A percentile compares a stretch with the other conserved stretches of the same genome.
Evolutionary conservation across 2,329 filamentous ascomycete species (phyloP).

Genomic region (Venturia pyrina): DNA sequence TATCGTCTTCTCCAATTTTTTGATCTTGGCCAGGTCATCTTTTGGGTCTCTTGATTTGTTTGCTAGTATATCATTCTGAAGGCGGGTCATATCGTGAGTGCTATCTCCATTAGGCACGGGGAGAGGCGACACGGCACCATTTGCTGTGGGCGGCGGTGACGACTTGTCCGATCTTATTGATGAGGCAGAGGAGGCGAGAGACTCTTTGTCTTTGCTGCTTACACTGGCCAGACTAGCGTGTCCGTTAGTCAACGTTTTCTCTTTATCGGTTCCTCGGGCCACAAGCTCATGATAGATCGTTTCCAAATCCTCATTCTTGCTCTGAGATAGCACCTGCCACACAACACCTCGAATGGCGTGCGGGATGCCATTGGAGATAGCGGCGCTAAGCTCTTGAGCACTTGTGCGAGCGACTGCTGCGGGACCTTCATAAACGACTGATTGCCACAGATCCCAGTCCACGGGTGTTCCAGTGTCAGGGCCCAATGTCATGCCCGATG

Average conservation of each 20-base stretch:
- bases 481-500: constrained; percentile 67
- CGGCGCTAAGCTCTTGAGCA: constrained; percentile 77
- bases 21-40: constrained; percentile 61
- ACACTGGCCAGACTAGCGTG: constrained; percentile 28
- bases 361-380: constrained; percentile 88
- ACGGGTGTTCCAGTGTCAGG: constrained; percentile 63
- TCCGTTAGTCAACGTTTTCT: constrained; percentile 46
- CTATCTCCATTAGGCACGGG: constrained; percentile 46
- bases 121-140: constrained; percentile 23
- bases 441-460: constrained; percentile 98
- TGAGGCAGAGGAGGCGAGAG: constrained; percentile 66
- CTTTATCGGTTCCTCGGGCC: constrained; percentile 70
- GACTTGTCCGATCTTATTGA: constrained; percentile 67
- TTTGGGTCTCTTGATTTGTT: constrained; percentile 71
- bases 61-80: constrained; percentile 51
- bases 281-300: constrained; percentile 74
- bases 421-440: constrained; percentile 88
- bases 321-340: constrained; percentile 94
- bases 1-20: constrained; percentile 85
- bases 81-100: constrained; percentile 47
- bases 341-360: constrained; percentile 95
- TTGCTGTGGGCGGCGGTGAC: constrained; percentile 29
- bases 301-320: constrained; percentile 87
- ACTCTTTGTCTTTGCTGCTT: constrained; percentile 55
- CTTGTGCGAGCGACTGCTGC: constrained; percentile 80